Evolutionary conservation across 2,329 filamentous ascomycete species (phyloP), one percentile per base, ranked within the genome.

Genomic region (Tolypocladium pustulatum): DNA sequence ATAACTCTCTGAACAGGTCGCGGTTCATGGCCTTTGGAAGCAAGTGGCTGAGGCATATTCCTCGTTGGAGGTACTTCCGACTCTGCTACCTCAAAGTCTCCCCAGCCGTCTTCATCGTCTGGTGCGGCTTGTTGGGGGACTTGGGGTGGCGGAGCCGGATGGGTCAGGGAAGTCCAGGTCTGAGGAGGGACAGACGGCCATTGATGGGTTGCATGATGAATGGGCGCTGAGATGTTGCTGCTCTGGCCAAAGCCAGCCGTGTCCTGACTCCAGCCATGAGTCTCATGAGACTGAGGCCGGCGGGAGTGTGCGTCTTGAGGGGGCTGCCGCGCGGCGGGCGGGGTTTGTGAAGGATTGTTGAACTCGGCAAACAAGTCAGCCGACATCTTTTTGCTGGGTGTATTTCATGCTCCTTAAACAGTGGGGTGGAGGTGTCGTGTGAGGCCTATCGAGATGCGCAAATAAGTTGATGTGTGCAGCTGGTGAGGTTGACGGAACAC

Each of bases 351-450:
- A 63, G 77, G 73, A 65, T 73, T 75, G 66, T 81, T 82, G 64
- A 87, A 86, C 63, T 84, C 81, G 58, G 83, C 84, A 66, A 87
- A 84, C 59, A 87, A 79, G 70, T 87, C 83, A 61, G 83, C 82
- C 64, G 84, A 87, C 84, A 87, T 87, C 61, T 40, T 68, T 60
- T n/a, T 34, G 9, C 27, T 22, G 34, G 9, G 17, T 2, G 2
- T 13, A 22, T 13, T n/a, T 52, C 49, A 52, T 34, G 30, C 30
- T 34, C 13, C 30, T 34, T 22, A 2, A 20, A 5, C 2, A 12
- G 20, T n/a, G 4, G 49, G 9, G 8, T 7, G 49, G 10, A 3
- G 49, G 41, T 25, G 49, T 3, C 10, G 27, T 32, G 27, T 32
- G 27, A 9, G 30, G 4, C 5, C 4, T 20, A 10, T 32, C 17